Evolutionary conservation across 805 yeast genomes (phyloP).

Genomic region (Ogataea naganishii): DNA sequence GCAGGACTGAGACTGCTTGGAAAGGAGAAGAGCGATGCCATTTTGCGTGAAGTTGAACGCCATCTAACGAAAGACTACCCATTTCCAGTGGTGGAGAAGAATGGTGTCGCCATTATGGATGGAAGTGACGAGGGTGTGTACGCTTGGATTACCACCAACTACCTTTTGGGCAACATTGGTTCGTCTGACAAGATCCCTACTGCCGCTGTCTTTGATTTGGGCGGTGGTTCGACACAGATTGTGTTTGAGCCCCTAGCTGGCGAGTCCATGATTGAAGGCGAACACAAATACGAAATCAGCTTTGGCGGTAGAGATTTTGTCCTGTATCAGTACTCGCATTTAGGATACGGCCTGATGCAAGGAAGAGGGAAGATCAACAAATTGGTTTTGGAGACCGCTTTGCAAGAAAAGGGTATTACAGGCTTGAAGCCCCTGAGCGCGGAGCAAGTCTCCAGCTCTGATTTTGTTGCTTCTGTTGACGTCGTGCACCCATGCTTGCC

Average conservation of each 20-base stretch:
- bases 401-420: slow-evolving; percentile 23
- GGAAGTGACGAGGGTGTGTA: slow-evolving; percentile 97
- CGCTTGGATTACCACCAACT: slow-evolving; percentile 98
- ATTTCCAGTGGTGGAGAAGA: slow-evolving; percentile 80
- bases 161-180: slow-evolving; percentile 89
- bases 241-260: slow-evolving; percentile 84
- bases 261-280: slow-evolving; percentile 66
- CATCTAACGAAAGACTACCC: slow-evolving; percentile 81
- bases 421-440: slow-evolving; percentile 19
- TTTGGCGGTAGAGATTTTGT: slow-evolving; percentile 79
- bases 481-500: slow-evolving; percentile 82
- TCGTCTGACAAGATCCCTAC: slow-evolving; percentile 67
- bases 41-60: slow-evolving; percentile 64
- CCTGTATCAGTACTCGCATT: slow-evolving; percentile 88
- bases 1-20: slow-evolving; percentile 92
- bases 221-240: slow-evolving; percentile 98
- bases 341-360: slow-evolving; percentile 93
- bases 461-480: slow-evolving; percentile 30
- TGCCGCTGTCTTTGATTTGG: slow-evolving; percentile 95
- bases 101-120: slow-evolving; percentile 89
- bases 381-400: slow-evolving; percentile 45
- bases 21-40: slow-evolving; percentile 57
- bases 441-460: slow-evolving; percentile 29
- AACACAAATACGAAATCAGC: slow-evolving; percentile 69
- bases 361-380: slow-evolving; percentile 80